Base-by-base conservation (phyloP, 768 basidiomycete genomes). In the Mycena rosella region DNA sequence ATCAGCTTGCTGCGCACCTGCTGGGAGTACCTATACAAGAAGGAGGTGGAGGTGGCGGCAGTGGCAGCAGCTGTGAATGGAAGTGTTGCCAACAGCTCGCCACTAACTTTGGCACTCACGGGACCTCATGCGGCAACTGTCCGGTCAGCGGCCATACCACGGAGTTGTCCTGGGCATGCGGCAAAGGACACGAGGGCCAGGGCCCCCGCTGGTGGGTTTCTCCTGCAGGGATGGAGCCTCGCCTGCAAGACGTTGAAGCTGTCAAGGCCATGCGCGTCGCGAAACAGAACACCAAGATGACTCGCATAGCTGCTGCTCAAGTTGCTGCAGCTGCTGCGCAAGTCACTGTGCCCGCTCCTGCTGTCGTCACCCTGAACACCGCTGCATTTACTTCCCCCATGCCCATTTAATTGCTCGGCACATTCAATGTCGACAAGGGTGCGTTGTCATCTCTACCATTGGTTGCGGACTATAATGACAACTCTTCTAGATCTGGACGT, bases 131-230 rank as follows among this genome's bases (percentile, higher is more conserved):
- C 57, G 30, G 42, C 44, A 47, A 58, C 44, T 58, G 42, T 29
- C 1, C 42, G 9, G 57, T 47, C 42, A 30, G 0, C 27, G 57
- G 57, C 18, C 57, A 58, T 18, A 45, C 57, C 27, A 44, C 45
- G 42, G 42, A 58, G 11, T 29, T 26, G 17, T 58, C 44, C 57
- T 58, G 57, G 57, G 42, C 42, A 11, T 40, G n/a, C 15, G 55
- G 55, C 14, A 40, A 40, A 10, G 55, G 55, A 17, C 38, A 57
- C 40, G 55, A 47, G 18, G 57, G 57, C 10, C 29, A 58, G 27
- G 29, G 44, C 4, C 42, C 22, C n/a, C 22, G 54, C 7, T 36
- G 54, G 26, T 55, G 54, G 54, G 24, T 42, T 15, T 36, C 54
- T 2, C 54, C 54, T 5, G 14, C 54, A 15, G 54, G 54, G 5